Conservation (phyloP, 306 rosid species). For the Begonia loranthoides region DNA sequence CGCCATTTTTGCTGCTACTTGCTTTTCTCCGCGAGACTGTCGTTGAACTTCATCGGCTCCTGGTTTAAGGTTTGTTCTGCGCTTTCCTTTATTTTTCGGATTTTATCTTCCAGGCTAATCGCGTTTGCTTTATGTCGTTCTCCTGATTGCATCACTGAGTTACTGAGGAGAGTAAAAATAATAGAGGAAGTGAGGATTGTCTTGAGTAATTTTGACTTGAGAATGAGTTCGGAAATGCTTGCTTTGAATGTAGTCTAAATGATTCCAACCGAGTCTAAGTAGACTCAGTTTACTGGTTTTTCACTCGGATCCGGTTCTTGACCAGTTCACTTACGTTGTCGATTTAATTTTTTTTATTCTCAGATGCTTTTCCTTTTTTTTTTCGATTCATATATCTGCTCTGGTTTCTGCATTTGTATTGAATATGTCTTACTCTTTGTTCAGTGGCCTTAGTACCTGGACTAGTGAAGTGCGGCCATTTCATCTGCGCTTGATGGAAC, state of each 20-base stretch:
- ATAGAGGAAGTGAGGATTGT: constrained; percentile 5
- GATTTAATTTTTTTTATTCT: constrained; percentile 5
- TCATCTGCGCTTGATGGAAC: constrained; percentile 8
- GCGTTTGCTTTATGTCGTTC: constrained; percentile 4
- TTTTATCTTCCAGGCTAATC: constrained; percentile 1
- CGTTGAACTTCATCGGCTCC: constrained; percentile 4
- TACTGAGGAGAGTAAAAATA: not conserved
- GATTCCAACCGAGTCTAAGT: constrained; percentile 5
- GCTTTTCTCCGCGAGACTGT: constrained; percentile 3
- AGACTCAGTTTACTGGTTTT: constrained; percentile 14
- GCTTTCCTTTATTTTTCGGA: not conserved
- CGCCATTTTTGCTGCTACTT: constrained; percentile 12
- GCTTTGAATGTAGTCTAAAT: constrained; percentile 11
- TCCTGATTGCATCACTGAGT: constrained; percentile 2
- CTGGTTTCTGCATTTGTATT: constrained; percentile 2
- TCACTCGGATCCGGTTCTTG: constrained; percentile 13
- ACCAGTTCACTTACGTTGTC: constrained; percentile 2
- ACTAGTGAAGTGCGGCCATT: not conserved
- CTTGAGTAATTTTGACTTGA: constrained; percentile 7
- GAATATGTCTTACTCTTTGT: constrained; percentile 4
- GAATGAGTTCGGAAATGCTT: constrained; percentile 11
- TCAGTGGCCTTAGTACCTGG: not conserved
- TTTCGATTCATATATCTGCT: not conserved
- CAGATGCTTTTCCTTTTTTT: not conserved
- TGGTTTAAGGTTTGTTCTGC: not conserved